phyloP scores from a whole-genome alignment of 2,329 filamentous ascomycete species.

The Alternaria consortialis region DNA sequence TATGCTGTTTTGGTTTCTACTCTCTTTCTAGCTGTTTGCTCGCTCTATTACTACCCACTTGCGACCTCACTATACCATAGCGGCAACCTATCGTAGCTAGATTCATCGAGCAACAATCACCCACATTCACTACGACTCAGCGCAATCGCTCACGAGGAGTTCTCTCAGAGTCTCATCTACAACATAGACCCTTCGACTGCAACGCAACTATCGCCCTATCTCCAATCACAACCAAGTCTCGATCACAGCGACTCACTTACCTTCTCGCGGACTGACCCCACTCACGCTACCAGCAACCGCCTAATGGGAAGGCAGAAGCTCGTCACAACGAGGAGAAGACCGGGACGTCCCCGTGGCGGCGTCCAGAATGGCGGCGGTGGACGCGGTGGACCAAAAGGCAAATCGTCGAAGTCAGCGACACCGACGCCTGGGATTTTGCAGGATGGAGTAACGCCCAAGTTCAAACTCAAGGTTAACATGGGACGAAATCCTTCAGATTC shows the following conservation, averaged over 20 bases:
- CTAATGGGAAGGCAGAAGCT: constrained; percentile 3
- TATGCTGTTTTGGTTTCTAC: neutral
- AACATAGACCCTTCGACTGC: neutral
- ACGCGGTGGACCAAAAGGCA: neutral
- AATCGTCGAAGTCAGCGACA: neutral
- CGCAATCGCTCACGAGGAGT: neutral
- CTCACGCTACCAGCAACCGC: too few species aligned
- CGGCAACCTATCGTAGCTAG: neutral
- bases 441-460: neutral
- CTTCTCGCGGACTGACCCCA: neutral
- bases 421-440: neutral
- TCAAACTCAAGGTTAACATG: neutral
- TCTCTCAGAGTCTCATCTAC: neutral
- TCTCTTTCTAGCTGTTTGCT: neutral
- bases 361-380: neutral
- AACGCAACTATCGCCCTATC: neutral
- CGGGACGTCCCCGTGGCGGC: neutral
- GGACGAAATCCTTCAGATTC: neutral
- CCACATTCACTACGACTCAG: neutral
- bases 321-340: neutral
- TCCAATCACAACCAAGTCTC: neutral
- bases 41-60: neutral
- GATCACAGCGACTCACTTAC: neutral
- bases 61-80: neutral
- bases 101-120: neutral